Base-by-base conservation (phyloP, 2,329 filamentous ascomycete genomes). In the Emmonsiellopsis sp. region DNA sequence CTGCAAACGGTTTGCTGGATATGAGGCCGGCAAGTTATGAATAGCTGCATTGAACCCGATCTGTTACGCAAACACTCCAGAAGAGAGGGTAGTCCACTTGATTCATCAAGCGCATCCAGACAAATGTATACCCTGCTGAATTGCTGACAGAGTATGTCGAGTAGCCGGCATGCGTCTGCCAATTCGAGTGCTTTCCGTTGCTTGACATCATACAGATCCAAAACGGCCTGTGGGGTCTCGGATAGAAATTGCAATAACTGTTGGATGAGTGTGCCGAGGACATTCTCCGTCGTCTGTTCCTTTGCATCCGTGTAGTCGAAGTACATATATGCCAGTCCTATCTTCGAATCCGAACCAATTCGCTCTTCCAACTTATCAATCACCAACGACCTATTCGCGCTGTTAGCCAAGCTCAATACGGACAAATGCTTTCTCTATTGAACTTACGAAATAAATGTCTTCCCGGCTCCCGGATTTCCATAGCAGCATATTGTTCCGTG, bases 81-180 rank as follows among this genome's bases (percentile, higher is more conserved):
- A 54, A 57, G 37, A 5, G 7, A 11, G 11, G 38, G 41, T n/a
- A 56, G 45, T 38, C 44, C 42, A 43, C 3, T 45, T 32, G 51
- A 30, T 56, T 57, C 54, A 51, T 57, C 55, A 52, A 57, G 45
- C 41, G 54, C 55, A 15, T 57, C 55, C 16, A 54, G 16, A 32
- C 45, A 51, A 44, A 54, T 38, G 32, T 54, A 55, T 44, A 55
- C 51, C 42, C 40, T 54, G 20, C 20, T 26, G 37, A 55, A 54
- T n/a, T 55, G 20, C 15, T 38, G 10, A 31, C 45, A 51, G 11
- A 31, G 37, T 54, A 42, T 11, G 37, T 26, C 35, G 42, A 26
- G 8, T 7, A 16, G 11, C 7, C 5, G n/a, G 8, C n/a, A 8
- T 8, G n/a, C 15, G 9, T n/a, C 7, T 8, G 40, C 1, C 15